Base-by-base conservation (phyloP, 2,329 filamentous ascomycete species). In the Apiospora saccharicola region DNA sequence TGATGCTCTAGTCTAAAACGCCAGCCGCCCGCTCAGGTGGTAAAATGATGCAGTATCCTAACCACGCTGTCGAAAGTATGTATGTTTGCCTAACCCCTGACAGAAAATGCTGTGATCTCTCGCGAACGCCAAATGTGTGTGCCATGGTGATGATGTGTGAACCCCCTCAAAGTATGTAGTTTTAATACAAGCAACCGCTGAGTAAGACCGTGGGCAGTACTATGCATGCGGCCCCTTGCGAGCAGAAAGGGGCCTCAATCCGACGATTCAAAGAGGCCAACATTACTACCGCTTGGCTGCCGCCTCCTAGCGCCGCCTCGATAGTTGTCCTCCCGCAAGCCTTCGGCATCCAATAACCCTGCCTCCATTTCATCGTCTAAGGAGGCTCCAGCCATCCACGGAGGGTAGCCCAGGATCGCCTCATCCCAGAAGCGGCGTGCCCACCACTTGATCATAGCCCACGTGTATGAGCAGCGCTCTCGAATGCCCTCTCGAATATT, bases 31-130 rank as follows among this genome's bases (percentile, higher is more conserved):
- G 53, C 30, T 61, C 26, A 10, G 53, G 30, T 34, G 16, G 16
- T 34, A 8, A 30, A 24, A 34, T 61, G 14, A 34, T 61, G 41
- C 22, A 41, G 57, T 64, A 64, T 64, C 57, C 57, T 64, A 41
- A 41, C 57, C n/a, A 64, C 34, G 57, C 57, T 64, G 19, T 64
- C 19, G 19, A 41, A n/a, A 64, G 53, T 37, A 4, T 30, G 26
- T 30, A 64, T 41, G 57, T n/a, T 64, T n/a, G 22, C 34, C 30
- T n/a, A 64, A n/a, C 57, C 57, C 57, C 34, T 64, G 34, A 64
- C 57, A 64, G 57, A 41, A 64, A 64, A 64, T 64, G 57, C 57
- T 64, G 30, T 64, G 30, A 64, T 64, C 34, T 64, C 30, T 64
- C 34, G 30, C 30, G 19, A 64, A 64, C 57, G 57, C 57, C 57